A percentile compares a stretch with the other conserved stretches of the same genome.
phyloP scores from a whole-genome alignment of 805 yeast genomes.

The Alloascoidea hylecoeti region DNA sequence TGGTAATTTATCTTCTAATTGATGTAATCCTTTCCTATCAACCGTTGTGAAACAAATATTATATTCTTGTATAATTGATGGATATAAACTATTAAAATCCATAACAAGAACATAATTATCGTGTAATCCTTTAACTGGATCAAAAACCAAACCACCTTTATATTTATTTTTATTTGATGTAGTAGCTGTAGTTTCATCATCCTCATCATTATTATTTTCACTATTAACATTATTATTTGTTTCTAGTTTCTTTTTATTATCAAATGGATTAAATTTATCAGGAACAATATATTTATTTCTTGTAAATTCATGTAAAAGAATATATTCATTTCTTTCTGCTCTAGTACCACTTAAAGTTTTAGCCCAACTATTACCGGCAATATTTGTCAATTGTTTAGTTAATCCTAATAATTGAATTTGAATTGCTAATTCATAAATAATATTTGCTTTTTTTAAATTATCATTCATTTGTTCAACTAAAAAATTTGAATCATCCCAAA shows the following conservation, averaged over 20 bases:
- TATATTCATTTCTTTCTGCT: constrained; percentile 90
- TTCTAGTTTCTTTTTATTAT: constrained; percentile 21
- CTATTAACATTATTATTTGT: constrained; percentile 14
- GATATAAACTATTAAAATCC: constrained; percentile 97
- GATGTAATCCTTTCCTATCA: constrained; percentile 37
- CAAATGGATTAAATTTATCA: constrained; percentile 70
- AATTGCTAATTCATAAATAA: constrained; percentile 68
- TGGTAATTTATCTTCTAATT: constrained; percentile 51
- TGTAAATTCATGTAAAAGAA: constrained; percentile 82
- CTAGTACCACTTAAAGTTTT: constrained; percentile 90
- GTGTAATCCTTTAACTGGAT: constrained; percentile 91
- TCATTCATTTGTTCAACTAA: constrained; percentile 59
- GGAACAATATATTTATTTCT: constrained; percentile 76
- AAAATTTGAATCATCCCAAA: constrained; percentile 9
- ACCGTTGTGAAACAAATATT: constrained; percentile 97
- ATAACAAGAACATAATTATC: constrained; percentile 80
- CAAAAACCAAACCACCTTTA: constrained; percentile 92
- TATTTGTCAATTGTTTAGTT: constrained; percentile 79
- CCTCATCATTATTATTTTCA: constrained; percentile 19
- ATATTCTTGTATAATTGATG: constrained; percentile 92
- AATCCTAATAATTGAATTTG: constrained; percentile 75
- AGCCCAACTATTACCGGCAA: constrained; percentile 97
- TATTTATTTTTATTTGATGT: constrained; percentile 56
- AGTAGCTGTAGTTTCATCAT: constrained; percentile 21
- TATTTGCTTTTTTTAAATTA: constrained; percentile 47